Conservation (phyloP, 768 basidiomycete species). For the Naganishia vaughanmartiniae region DNA sequence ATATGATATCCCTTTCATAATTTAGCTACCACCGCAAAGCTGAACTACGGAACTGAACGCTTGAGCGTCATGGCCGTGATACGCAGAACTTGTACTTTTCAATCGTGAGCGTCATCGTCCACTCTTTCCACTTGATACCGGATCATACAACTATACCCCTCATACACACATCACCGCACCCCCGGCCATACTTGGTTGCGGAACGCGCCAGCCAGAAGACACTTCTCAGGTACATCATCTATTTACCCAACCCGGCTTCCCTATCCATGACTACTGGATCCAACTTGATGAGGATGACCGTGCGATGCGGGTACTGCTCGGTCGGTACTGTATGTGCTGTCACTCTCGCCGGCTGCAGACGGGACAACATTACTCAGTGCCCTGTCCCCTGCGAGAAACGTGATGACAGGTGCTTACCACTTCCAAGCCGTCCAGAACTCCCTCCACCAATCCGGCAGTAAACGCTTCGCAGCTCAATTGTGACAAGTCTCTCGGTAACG, state of each 20-base stretch:
- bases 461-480: constrained; percentile 95
- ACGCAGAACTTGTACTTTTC: too few species aligned
- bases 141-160: constrained; percentile 7
- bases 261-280: constrained; percentile 89
- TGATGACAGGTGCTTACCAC: constrained; percentile 70
- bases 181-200: neutral
- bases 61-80: too few species aligned
- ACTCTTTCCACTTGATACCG: neutral
- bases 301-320: constrained; percentile 73
- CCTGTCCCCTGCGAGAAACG: constrained; percentile 51
- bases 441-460: constrained; percentile 95
- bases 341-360: constrained; percentile 80
- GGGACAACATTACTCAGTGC: neutral
- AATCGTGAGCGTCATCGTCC: neutral
- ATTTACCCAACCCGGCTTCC: constrained; percentile 79
- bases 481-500: constrained; percentile 90
- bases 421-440: constrained; percentile 69
- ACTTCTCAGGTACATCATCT: neutral
- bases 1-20: too few species aligned
- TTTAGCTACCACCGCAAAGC: too few species aligned
- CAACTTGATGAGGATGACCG: constrained; percentile 95
- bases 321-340: constrained; percentile 92
- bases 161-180: neutral
- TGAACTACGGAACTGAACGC: too few species aligned
- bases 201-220: neutral